Percentiles rank a stretch among this genome's conserved stretches.
These are phyloP conservation scores for Solanum chaucha DNA, from an alignment of 257 asterid genomes.

Conservation along the genomic window DNA sequence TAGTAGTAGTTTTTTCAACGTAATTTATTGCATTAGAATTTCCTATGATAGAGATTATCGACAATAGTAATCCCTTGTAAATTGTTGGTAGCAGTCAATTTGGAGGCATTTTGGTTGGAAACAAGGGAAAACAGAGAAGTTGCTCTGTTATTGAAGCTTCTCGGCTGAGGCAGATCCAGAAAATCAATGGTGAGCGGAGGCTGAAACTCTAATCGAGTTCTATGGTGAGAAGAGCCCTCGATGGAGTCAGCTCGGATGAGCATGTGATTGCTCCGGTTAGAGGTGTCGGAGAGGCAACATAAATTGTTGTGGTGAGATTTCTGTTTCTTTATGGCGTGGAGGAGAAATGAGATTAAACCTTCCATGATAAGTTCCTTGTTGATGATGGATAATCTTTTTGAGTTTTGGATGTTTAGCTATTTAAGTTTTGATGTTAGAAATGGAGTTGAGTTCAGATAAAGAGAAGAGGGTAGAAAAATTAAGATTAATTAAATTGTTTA, in stretches of 20 bases:
- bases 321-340: slow-evolving; percentile 48
- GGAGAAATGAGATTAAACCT: slow-evolving; percentile 56
- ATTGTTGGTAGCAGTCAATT: background rate
- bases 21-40: background rate
- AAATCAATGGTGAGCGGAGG: slow-evolving; percentile 6
- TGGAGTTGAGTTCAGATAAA: background rate
- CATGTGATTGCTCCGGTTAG: slow-evolving; percentile 53
- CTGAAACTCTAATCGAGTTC: slow-evolving; percentile 29
- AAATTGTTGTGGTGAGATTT: slow-evolving; percentile 17
- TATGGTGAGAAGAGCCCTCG: slow-evolving; percentile 39
- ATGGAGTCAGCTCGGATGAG: slow-evolving; percentile 24
- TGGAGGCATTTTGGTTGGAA: slow-evolving; percentile 4
- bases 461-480: too few relatives aligned
- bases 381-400: background rate
- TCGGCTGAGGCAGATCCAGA: background rate
- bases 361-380: slow-evolving; percentile 29
- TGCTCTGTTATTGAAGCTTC: slow-evolving; percentile 10
- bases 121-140: slow-evolving; percentile 10
- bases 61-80: background rate
- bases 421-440: background rate
- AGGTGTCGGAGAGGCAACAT: slow-evolving; percentile 43
- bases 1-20: background rate
- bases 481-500: too few relatives aligned
- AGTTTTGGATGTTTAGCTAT: background rate
- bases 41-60: background rate